These are phyloP conservation scores for Sistotremastrum suecicum DNA, from an alignment of 768 basidiomycete species.

Conservation along the genomic window DNA sequence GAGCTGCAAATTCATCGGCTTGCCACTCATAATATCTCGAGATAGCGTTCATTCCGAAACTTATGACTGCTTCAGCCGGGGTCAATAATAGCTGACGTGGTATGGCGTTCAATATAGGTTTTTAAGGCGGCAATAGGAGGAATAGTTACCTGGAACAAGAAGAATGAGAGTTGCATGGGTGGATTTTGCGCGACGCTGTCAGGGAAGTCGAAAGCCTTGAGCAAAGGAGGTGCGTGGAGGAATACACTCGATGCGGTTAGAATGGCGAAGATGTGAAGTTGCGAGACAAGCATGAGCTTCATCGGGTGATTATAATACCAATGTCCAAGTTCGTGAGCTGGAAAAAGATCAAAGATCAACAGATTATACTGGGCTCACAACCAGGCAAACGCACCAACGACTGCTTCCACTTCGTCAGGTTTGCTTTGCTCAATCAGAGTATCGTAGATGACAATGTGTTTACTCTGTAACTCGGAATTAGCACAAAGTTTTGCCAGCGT, in stretches of 20 bases:
- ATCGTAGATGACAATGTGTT: slow-evolving; percentile 95
- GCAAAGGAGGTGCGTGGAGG: slow-evolving; percentile 63
- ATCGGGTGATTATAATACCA: slow-evolving; percentile 89
- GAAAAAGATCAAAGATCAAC: slow-evolving; percentile 1
- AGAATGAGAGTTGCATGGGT: slow-evolving; percentile 74
- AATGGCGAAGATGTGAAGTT: slow-evolving; percentile 78
- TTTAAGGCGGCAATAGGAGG: background rate
- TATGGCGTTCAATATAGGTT: background rate
- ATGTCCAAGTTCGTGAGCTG: slow-evolving; percentile 92
- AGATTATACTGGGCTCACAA: background rate
- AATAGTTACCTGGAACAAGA: slow-evolving; percentile 56
- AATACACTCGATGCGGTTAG: slow-evolving; percentile 85
- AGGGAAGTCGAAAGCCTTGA: slow-evolving; percentile 73
- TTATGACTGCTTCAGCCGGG: slow-evolving; percentile 62
- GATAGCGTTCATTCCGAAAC: slow-evolving; percentile 65
- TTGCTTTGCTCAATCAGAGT: slow-evolving; percentile 87
- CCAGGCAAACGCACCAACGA: slow-evolving; percentile 39
- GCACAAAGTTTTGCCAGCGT: slow-evolving; percentile 8
- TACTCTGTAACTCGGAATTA: slow-evolving; percentile 35
- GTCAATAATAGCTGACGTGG: slow-evolving; percentile 24
- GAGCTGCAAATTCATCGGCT: slow-evolving; percentile 78
- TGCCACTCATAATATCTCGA: slow-evolving; percentile 85
- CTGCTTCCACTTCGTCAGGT: slow-evolving; percentile 90
- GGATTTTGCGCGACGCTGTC: slow-evolving; percentile 45
- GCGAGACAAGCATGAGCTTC: slow-evolving; percentile 75